Conservation (phyloP, 305 asterid genomes). For the Solanum aculeatissimum region DNA sequence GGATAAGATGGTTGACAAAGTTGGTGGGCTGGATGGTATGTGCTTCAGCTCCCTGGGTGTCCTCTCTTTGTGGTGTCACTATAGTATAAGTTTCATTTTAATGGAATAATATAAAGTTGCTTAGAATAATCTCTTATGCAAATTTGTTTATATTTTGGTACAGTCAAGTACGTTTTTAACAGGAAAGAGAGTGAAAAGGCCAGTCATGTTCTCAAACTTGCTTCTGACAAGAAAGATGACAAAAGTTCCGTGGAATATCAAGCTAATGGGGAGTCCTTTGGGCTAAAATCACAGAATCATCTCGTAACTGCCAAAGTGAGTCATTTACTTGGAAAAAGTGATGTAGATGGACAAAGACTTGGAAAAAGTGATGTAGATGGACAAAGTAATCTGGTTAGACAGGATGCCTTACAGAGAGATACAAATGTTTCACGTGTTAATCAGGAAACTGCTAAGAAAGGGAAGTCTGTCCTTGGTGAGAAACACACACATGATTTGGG, state of each 20-base stretch:
- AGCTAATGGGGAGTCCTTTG: conserved; percentile 1
- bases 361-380: not conserved
- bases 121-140: conserved; percentile 19
- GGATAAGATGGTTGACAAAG: conserved; percentile 43
- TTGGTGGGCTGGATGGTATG: conserved; percentile 81
- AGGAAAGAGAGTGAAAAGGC: conserved; percentile 20
- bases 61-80: conserved; percentile 1
- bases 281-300: conserved; percentile 3
- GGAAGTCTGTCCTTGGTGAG: conserved; percentile 14
- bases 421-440: not conserved
- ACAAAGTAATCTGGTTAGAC: not conserved
- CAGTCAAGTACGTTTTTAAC: conserved; percentile 75
- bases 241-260: conserved; percentile 2
- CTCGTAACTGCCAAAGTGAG: not conserved
- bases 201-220: conserved; percentile 17
- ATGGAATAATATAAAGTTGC: not conserved
- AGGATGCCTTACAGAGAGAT: not conserved
- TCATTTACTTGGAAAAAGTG: not conserved
- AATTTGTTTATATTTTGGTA: conserved; percentile 24
- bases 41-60: not conserved
- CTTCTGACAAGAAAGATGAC: conserved; percentile 13
- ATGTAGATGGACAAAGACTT: not conserved
- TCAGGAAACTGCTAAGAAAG: not conserved
- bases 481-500: conserved; percentile 1
- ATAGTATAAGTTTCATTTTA: not conserved